Conservation (phyloP, 805 yeast species). For the Candida morakotiae region DNA sequence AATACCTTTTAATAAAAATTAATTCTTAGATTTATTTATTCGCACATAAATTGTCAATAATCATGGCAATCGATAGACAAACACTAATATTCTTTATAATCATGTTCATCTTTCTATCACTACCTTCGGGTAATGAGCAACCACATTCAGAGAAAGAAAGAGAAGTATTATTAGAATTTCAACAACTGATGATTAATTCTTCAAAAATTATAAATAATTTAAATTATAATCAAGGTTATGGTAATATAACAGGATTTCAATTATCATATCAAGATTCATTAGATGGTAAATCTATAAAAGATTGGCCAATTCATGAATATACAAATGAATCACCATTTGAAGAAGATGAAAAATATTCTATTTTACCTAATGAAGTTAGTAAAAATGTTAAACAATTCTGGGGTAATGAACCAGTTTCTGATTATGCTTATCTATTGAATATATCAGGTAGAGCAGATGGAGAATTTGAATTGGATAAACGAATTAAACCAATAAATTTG, state of each 20-base stretch:
- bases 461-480: slow-evolving; percentile 17
- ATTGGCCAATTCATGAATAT: slow-evolving; percentile 55
- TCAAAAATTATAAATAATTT: slow-evolving; percentile 29
- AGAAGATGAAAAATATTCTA: slow-evolving; percentile 49
- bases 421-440: slow-evolving; percentile 28
- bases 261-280: slow-evolving; percentile 59
- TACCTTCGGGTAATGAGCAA: slow-evolving; percentile 27
- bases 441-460: slow-evolving; percentile 34
- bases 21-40: neutral
- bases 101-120: slow-evolving; percentile 29
- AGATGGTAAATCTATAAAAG: slow-evolving; percentile 39
- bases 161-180: slow-evolving; percentile 22
- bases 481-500: slow-evolving; percentile 14
- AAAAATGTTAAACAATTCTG: slow-evolving; percentile 49
- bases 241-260: slow-evolving; percentile 70
- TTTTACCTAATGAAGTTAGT: slow-evolving; percentile 59
- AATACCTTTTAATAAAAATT: neutral
- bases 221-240: slow-evolving; percentile 52
- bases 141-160: slow-evolving; percentile 23
- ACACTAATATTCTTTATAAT: slow-evolving; percentile 31
- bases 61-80: slow-evolving; percentile 28
- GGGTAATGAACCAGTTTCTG: slow-evolving; percentile 26
- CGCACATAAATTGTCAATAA: neutral
- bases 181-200: slow-evolving; percentile 16
- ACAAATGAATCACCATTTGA: slow-evolving; percentile 38